These are phyloP conservation scores for Cicer pinnatifidum DNA, from an alignment of 306 rosid species.

Conservation along the genomic window DNA sequence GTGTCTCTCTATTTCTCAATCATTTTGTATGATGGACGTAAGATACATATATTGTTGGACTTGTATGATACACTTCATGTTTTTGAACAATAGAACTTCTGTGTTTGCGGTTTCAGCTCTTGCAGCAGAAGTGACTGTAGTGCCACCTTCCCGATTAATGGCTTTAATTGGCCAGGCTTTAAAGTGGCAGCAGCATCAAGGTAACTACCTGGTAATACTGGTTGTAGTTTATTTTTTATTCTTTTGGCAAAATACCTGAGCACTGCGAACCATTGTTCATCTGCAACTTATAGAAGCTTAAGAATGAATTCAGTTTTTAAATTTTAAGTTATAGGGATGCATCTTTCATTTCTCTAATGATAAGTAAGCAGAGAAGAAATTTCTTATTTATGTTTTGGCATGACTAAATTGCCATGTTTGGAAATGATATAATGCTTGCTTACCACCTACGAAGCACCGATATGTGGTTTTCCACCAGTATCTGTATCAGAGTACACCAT, in stretches of 20 bases:
- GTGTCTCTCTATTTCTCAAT: neutral
- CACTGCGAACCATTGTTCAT: constrained; percentile 24
- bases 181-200: constrained; percentile 99
- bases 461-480: neutral
- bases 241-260: constrained; percentile 27
- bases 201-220: constrained; percentile 43
- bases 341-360: constrained; percentile 11
- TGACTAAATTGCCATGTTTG: constrained; percentile 17
- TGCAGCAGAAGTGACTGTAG: constrained; percentile 95
- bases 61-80: neutral
- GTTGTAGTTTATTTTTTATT: constrained; percentile 9
- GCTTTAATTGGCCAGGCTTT: constrained; percentile 96
- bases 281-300: constrained; percentile 25
- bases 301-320: constrained; percentile 22
- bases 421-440: constrained; percentile 25
- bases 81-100: constrained; percentile 10
- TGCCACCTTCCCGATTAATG: constrained; percentile 96
- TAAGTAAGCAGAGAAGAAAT: constrained; percentile 6
- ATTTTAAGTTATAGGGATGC: constrained; percentile 8
- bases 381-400: constrained; percentile 14
- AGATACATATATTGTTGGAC: constrained; percentile 7
- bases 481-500: neutral
- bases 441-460: neutral
- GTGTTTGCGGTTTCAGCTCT: constrained; percentile 66
- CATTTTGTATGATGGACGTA: neutral